phyloP scores from a whole-genome alignment of 225 moss, liverwort and hornwort species.

The Bryum argenteum region DNA sequence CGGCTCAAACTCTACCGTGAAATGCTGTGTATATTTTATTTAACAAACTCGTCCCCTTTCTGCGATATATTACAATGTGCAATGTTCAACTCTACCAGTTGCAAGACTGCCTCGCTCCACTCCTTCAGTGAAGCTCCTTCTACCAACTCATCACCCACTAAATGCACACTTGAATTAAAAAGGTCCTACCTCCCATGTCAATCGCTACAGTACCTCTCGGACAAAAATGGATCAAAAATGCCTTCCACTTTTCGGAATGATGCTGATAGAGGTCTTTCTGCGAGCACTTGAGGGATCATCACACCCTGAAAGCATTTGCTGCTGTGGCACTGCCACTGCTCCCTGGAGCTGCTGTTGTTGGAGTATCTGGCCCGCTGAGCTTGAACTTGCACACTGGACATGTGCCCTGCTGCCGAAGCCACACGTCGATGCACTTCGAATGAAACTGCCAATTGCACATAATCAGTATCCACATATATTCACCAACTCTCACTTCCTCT shows the following conservation, averaged over 20 bases:
- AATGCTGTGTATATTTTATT: too few species aligned
- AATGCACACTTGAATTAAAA: neutral
- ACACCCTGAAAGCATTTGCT: constrained; percentile 45
- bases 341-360: constrained; percentile 7
- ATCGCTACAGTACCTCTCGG: neutral
- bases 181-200: neutral
- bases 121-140: constrained; percentile 11
- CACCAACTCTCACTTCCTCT: too few species aligned
- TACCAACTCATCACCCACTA: neutral
- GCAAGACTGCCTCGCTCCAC: neutral
- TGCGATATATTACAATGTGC: neutral
- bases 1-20: too few species aligned
- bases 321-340: constrained; percentile 22
- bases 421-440: constrained; percentile 66
- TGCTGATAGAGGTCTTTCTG: constrained; percentile 8
- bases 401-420: constrained; percentile 66
- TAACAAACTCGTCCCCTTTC: too few species aligned
- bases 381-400: constrained; percentile 72
- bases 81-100: neutral
- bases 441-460: constrained; percentile 67
- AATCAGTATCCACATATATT: too few species aligned
- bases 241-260: neutral
- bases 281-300: constrained; percentile 1
- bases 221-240: constrained; percentile 9
- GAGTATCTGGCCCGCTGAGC: constrained; percentile 49